Evolutionary conservation across 306 rosid genomes (phyloP).

Genomic region (Senna siamea): DNA sequence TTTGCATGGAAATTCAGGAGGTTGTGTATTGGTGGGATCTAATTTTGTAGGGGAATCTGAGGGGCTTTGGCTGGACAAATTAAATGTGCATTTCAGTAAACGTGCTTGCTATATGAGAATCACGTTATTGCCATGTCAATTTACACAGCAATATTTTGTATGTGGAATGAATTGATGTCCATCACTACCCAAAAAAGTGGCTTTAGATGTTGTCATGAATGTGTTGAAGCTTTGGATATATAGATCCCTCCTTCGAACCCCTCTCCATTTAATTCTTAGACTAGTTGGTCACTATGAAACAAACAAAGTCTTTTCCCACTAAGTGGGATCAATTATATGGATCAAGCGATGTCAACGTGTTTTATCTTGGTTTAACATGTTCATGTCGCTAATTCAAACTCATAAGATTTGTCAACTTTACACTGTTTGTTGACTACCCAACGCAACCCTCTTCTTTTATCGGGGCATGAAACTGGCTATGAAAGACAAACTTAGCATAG

Average conservation of each 20-base stretch:
- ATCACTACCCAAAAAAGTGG: background rate
- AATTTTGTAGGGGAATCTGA: background rate
- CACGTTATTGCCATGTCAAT: background rate
- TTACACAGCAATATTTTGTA: background rate
- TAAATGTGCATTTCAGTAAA: background rate
- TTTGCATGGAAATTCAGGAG: conserved; percentile 9
- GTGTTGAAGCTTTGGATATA: background rate
- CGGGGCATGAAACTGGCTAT: too few species aligned
- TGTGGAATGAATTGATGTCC: background rate
- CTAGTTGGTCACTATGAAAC: too few species aligned
- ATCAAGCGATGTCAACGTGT: too few species aligned
- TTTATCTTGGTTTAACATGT: too few species aligned
- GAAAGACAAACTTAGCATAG: too few species aligned
- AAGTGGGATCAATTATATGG: too few species aligned
- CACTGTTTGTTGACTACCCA: too few species aligned
- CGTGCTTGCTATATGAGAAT: background rate
- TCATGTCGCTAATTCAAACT: too few species aligned
- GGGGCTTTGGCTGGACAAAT: conserved; percentile 5
- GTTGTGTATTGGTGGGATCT: conserved; percentile 3
- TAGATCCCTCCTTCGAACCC: background rate
- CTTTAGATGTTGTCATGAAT: background rate
- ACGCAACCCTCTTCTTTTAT: too few species aligned
- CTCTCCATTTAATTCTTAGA: background rate
- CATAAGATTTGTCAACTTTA: too few species aligned
- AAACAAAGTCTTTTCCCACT: too few species aligned